phyloP scores from a whole-genome alignment of 805 yeast species.

The Schwanniomyces vanrijiae region DNA sequence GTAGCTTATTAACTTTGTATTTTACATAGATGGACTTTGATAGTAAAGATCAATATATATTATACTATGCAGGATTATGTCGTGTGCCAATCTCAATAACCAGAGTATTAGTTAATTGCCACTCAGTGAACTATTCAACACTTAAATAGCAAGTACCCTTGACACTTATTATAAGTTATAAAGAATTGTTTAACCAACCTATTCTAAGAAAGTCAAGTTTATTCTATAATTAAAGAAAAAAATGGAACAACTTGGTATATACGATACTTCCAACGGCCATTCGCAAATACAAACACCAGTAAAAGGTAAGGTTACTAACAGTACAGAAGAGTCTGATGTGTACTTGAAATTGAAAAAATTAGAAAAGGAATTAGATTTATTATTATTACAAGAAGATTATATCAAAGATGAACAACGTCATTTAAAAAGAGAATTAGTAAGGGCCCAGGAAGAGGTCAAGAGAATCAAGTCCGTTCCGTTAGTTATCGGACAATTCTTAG shows the following conservation, averaged over 20 bases:
- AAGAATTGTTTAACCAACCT: not conserved
- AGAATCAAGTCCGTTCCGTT: constrained; percentile 96
- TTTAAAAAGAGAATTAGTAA: constrained; percentile 85
- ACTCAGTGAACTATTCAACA: not conserved
- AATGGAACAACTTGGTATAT: constrained; percentile 40
- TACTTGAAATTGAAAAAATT: constrained; percentile 83
- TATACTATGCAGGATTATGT: not conserved
- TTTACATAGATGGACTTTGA: constrained; percentile 3
- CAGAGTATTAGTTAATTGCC: not conserved
- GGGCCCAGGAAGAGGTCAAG: constrained; percentile 98
- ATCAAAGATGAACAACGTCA: constrained; percentile 98
- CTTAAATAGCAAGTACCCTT: not conserved
- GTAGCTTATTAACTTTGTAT: constrained; percentile 16
- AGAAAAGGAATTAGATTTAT: constrained; percentile 84
- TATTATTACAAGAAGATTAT: constrained; percentile 89
- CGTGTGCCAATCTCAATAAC: not conserved
- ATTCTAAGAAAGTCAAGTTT: not conserved
- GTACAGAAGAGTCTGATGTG: constrained; percentile 54
- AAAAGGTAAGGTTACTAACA: constrained; percentile 7
- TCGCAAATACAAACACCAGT: constrained; percentile 6
- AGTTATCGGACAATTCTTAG: constrained; percentile 96
- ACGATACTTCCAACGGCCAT: constrained; percentile 14
- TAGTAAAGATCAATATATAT: not conserved
- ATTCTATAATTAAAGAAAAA: not conserved
- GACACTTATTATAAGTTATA: not conserved